phyloP scores from a whole-genome alignment of 768 basidiomycete species.

The Arthromyces matolae region DNA sequence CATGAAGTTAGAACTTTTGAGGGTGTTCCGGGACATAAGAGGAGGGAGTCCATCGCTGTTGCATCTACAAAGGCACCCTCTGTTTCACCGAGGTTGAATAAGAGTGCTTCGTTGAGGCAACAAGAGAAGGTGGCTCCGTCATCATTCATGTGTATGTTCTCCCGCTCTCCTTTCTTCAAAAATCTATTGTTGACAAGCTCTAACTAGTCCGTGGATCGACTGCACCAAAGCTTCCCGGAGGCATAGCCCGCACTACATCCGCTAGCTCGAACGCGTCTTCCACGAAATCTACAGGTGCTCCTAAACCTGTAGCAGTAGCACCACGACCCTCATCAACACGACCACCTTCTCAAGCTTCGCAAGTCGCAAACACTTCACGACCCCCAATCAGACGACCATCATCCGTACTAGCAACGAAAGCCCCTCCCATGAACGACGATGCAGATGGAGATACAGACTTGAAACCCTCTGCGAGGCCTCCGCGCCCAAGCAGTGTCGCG shows the following conservation, averaged over 20 bases:
- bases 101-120: constrained; percentile 65
- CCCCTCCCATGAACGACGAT: not conserved
- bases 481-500: constrained; percentile 55
- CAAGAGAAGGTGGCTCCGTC: constrained; percentile 60
- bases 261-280: constrained; percentile 24
- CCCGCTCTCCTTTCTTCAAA: not conserved
- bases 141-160: constrained; percentile 66
- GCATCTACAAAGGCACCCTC: constrained; percentile 61
- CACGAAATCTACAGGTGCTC: constrained; percentile 3
- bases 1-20: constrained; percentile 53
- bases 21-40: constrained; percentile 82
- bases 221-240: constrained; percentile 37
- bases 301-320: not conserved
- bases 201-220: constrained; percentile 45
- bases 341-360: constrained; percentile 27
- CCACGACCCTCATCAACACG: constrained; percentile 16
- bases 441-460: constrained; percentile 4
- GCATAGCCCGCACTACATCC: constrained; percentile 42
- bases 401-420: constrained; percentile 25
- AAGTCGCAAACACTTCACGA: constrained; percentile 21
- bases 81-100: constrained; percentile 72
- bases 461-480: constrained; percentile 21
- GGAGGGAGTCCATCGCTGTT: constrained; percentile 70
- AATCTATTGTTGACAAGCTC: not conserved
- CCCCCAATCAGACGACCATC: constrained; percentile 12